phyloP scores from a whole-genome alignment of 345 rosid genomes.

The Conringia planisiliqua region DNA sequence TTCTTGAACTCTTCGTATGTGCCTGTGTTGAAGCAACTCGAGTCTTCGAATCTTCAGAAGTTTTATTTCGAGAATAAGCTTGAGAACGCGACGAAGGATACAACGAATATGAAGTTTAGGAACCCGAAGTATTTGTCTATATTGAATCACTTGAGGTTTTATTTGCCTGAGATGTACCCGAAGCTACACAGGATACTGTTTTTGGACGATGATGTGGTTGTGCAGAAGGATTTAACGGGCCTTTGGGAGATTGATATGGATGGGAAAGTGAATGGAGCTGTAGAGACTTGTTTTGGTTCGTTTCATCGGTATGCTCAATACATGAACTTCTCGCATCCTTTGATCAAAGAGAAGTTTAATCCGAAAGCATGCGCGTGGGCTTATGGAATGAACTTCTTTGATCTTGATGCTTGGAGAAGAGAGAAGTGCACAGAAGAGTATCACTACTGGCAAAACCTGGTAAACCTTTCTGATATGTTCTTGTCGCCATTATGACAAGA shows the following conservation, averaged over 20 bases:
- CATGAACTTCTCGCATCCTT: constrained; percentile 96
- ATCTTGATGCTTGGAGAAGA: constrained; percentile 97
- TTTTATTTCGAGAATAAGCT: constrained; percentile 95
- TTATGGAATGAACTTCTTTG: constrained; percentile 98
- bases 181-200: constrained; percentile 82
- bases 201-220: constrained; percentile 93
- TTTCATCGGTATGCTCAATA: constrained; percentile 96
- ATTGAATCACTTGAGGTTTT: constrained; percentile 90
- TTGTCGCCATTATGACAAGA: not conserved
- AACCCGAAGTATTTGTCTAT: constrained; percentile 94
- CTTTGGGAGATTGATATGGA: constrained; percentile 97
- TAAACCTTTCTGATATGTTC: constrained; percentile 22
- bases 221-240: constrained; percentile 93
- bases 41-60: constrained; percentile 81
- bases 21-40: constrained; percentile 85
- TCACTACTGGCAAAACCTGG: constrained; percentile 98
- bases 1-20: constrained; percentile 94
- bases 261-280: constrained; percentile 96
- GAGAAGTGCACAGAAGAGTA: constrained; percentile 98
- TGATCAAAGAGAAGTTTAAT: constrained; percentile 88
- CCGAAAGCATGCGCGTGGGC: constrained; percentile 99
- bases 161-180: constrained; percentile 95
- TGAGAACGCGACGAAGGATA: constrained; percentile 88
- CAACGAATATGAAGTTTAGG: constrained; percentile 94
- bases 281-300: constrained; percentile 97